Percentiles rank a stretch among this genome's conserved stretches.
Evolutionary conservation across 371 early-diverging fungal genomes (phyloP).

Genomic region (Encephalitozoon romaleae): DNA sequence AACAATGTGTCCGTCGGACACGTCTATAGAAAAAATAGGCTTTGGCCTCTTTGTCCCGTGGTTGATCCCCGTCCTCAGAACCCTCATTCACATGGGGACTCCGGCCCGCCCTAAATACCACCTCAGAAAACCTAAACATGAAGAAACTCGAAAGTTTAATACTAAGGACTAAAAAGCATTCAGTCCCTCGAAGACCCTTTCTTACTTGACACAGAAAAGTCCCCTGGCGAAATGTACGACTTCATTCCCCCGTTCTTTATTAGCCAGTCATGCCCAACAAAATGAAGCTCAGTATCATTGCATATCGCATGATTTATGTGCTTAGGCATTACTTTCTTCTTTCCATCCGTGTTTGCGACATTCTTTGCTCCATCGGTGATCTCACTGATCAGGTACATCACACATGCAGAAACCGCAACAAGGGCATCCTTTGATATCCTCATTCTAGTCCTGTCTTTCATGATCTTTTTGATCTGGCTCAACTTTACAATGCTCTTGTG

Average conservation of each 20-base stretch:
- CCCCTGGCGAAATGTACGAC: neutral
- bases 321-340: constrained; percentile 61
- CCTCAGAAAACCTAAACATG: no score
- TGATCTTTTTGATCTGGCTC: constrained; percentile 58
- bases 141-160: neutral
- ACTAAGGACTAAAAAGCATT: neutral
- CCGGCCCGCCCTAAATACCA: neutral
- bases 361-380: constrained; percentile 59
- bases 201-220: constrained; percentile 5
- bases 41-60: constrained; percentile 32
- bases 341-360: constrained; percentile 56
- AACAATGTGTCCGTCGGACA: neutral
- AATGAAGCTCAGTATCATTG: constrained; percentile 58
- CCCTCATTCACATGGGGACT: constrained; percentile 34
- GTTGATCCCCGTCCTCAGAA: constrained; percentile 11
- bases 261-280: constrained; percentile 53
- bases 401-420: constrained; percentile 48
- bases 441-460: constrained; percentile 56
- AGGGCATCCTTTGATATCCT: constrained; percentile 58
- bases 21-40: constrained; percentile 46
- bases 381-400: constrained; percentile 57
- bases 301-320: constrained; percentile 58
- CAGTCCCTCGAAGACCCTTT: neutral
- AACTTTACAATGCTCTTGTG: constrained; percentile 48
- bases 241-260: constrained; percentile 57